phyloP scores from a whole-genome alignment of 352 stramenopile species.

The Aphanomyces euteiches region DNA sequence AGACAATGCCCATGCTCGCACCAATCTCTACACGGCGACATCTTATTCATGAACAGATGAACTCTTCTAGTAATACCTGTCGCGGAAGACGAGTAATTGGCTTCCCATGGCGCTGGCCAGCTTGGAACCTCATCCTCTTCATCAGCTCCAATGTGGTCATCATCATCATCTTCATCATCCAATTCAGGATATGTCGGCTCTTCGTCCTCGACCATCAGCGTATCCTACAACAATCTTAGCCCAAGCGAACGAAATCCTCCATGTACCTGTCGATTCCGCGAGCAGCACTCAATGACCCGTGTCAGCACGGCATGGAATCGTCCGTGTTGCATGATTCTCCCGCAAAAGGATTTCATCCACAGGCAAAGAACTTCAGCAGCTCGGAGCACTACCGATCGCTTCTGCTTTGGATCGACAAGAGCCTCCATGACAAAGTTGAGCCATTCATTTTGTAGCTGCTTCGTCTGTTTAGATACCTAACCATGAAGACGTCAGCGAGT shows the following conservation, averaged over 20 bases:
- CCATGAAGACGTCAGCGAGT: neutral
- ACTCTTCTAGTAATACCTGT: no score
- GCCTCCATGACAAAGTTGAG: neutral
- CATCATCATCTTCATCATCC: constrained; percentile 53
- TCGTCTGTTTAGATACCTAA: neutral
- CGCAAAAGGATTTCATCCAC: neutral
- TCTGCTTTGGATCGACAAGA: neutral
- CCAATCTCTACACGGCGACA: constrained; percentile 30
- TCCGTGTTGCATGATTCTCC: neutral
- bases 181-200: constrained; percentile 47
- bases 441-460: neutral
- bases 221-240: constrained; percentile 38
- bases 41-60: neutral
- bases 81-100: constrained; percentile 30
- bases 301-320: constrained; percentile 42
- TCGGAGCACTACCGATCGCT: neutral
- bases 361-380: neutral
- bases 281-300: constrained; percentile 49
- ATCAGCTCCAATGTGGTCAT: constrained; percentile 40
- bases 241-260: neutral
- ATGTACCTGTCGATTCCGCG: constrained; percentile 39
- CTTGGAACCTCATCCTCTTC: constrained; percentile 46
- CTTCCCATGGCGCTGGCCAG: constrained; percentile 71
- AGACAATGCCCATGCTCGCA: constrained; percentile 74
- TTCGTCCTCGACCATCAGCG: constrained; percentile 43